Base-by-base conservation (phyloP, 2,329 filamentous ascomycete genomes). In the Arthroderma uncinatum region DNA sequence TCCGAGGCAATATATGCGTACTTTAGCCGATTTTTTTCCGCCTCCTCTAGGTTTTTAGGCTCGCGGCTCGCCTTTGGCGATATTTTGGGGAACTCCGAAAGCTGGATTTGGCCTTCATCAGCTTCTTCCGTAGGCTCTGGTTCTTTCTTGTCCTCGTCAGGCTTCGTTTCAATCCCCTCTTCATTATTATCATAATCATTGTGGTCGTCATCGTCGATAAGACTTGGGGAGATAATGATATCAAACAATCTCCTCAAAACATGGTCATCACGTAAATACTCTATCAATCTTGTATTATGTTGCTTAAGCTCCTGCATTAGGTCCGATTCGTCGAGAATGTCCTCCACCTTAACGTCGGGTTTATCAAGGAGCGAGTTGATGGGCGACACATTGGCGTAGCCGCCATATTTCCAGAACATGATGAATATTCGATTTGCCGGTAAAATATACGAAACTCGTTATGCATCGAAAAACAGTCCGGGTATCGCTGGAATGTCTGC, bases 381-480 rank as follows among this genome's bases (percentile, higher is more conserved):
- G 70, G 91, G 87, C 67, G 92, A 96, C 75, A 95, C 87, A 80
- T 89, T 95, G 79, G 91, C 89, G 81, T 97, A 97, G 70, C 90
- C 90, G 81, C 93, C 92, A 81, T 97, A 98, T 76, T 92, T 87
- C 93, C 93, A 98, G 76, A 98, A 98, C 93, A 98, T 98, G 78
- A 74, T 92, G 84, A 68, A 48, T 34, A 16, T 19, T 30, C 39
- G 36, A 39, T 23, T 25, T 37, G 33, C 28, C 52, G 52, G 52
- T 37, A 39, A 9, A 39, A 37, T 2, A 25, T 54, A 54, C 16
- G 52, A 23, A 54, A 54, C 21, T 54, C 52, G 52, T 54, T 54
- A 54, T 36, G 33, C 52, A 54, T 54, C 33, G 33, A 54, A 39
- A 40, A 53, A 36, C 25, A 21, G 23, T 53, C 7, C 19, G 12